These are phyloP conservation scores for Sporisorium reilianum DNA, from an alignment of 1,284 basidiomycete species.

Conservation along the genomic window DNA sequence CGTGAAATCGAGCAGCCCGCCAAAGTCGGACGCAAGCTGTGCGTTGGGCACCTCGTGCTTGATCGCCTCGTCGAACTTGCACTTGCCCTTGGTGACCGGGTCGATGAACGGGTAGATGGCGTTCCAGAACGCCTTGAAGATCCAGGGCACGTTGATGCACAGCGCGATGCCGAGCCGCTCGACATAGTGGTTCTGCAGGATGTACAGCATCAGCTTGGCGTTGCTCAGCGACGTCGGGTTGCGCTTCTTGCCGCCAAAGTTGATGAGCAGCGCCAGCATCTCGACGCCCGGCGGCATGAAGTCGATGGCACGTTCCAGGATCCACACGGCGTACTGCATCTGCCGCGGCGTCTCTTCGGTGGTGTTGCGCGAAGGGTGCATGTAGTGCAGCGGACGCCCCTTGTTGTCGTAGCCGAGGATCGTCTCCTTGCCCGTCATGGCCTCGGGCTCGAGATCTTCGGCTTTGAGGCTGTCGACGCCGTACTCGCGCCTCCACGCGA, in stretches of 20 bases:
- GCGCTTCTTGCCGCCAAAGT: constrained; percentile 61
- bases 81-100: constrained; percentile 69
- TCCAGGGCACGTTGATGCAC: constrained; percentile 68
- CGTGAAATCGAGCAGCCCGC: constrained; percentile 67
- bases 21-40: constrained; percentile 61
- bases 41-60: constrained; percentile 57
- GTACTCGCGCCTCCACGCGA: constrained; percentile 70
- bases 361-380: constrained; percentile 69
- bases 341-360: constrained; percentile 66
- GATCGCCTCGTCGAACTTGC: constrained; percentile 66
- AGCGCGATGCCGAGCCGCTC: constrained; percentile 70
- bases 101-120: constrained; percentile 70
- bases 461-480: constrained; percentile 67
- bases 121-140: constrained; percentile 58
- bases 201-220: constrained; percentile 68
- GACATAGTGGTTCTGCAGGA: constrained; percentile 67
- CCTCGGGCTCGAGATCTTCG: constrained; percentile 63
- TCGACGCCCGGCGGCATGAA: constrained; percentile 69
- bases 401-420: constrained; percentile 69
- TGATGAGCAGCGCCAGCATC: constrained; percentile 64
- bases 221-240: constrained; percentile 62
- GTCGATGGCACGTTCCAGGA: constrained; percentile 69
- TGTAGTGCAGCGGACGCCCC: constrained; percentile 70
- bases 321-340: constrained; percentile 71
- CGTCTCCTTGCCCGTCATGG: constrained; percentile 70